Evolutionary conservation across 345 rosid genomes (phyloP).

Genomic region (Salix brachista): DNA sequence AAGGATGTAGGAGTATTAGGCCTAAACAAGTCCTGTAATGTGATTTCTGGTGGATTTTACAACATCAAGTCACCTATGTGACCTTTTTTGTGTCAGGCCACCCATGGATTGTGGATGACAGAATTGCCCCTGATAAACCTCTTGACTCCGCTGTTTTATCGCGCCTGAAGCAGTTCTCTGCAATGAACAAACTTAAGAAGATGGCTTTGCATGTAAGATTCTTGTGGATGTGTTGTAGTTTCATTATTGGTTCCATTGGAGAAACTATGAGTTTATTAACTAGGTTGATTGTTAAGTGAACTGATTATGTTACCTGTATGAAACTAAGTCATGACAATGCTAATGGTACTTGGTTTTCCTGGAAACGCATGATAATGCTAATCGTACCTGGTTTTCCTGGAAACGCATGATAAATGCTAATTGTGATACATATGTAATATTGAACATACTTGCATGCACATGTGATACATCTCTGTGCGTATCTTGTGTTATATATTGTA

Average conservation of each 20-base stretch:
- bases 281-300: not conserved
- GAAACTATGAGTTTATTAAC: not conserved
- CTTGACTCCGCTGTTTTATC: constrained; percentile 70
- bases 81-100: constrained; percentile 42
- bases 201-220: constrained; percentile 70
- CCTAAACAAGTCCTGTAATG: constrained; percentile 3
- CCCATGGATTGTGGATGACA: constrained; percentile 80
- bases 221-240: constrained; percentile 3
- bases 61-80: not conserved
- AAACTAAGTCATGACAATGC: too few relatives aligned
- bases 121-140: constrained; percentile 74
- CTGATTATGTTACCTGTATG: not conserved
- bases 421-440: too few relatives aligned
- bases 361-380: too few relatives aligned
- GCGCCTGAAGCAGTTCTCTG: constrained; percentile 71
- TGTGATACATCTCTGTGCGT: not conserved
- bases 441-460: not conserved
- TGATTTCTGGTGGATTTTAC: not conserved
- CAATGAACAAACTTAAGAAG: constrained; percentile 83
- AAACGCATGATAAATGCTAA: too few relatives aligned
- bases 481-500: not conserved
- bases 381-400: too few relatives aligned
- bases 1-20: not conserved
- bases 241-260: not conserved
- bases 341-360: too few relatives aligned